Evolutionary conservation across 345 rosid species (phyloP).

Genomic region (Physaria fendleri): DNA sequence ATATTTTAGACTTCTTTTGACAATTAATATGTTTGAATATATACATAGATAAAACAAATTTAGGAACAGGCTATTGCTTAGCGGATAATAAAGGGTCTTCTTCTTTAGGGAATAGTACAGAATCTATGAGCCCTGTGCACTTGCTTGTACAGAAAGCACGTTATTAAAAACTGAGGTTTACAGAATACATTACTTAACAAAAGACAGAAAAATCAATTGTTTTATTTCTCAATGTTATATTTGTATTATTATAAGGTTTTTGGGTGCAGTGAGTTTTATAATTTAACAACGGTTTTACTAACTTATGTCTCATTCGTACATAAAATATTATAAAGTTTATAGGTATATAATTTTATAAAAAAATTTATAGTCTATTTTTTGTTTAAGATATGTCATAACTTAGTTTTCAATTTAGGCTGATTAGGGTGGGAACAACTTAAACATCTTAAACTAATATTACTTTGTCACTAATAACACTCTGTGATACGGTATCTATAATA

Average conservation of each 20-base stretch:
- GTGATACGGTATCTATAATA: neutral
- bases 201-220: neutral
- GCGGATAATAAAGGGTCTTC: slow-evolving; percentile 23
- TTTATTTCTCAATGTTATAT: neutral
- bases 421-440: neutral
- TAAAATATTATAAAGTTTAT: too few relatives aligned
- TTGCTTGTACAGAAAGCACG: slow-evolving; percentile 26
- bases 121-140: slow-evolving; percentile 33
- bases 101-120: slow-evolving; percentile 26
- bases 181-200: neutral
- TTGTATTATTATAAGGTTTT: neutral
- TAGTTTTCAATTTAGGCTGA: neutral
- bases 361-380: too few relatives aligned
- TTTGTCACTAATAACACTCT: neutral
- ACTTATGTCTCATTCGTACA: too few relatives aligned
- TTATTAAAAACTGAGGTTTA: slow-evolving; percentile 14
- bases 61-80: slow-evolving; percentile 8
- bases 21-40: neutral
- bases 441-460: neutral
- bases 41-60: neutral
- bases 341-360: too few relatives aligned
- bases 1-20: neutral
- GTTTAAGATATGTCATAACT: too few relatives aligned
- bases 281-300: neutral
- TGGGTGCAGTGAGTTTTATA: neutral